Percentiles rank a stretch among this genome's conserved stretches.
phyloP scores from a whole-genome alignment of 306 rosid species.

The Oemleria cerasiformis region DNA sequence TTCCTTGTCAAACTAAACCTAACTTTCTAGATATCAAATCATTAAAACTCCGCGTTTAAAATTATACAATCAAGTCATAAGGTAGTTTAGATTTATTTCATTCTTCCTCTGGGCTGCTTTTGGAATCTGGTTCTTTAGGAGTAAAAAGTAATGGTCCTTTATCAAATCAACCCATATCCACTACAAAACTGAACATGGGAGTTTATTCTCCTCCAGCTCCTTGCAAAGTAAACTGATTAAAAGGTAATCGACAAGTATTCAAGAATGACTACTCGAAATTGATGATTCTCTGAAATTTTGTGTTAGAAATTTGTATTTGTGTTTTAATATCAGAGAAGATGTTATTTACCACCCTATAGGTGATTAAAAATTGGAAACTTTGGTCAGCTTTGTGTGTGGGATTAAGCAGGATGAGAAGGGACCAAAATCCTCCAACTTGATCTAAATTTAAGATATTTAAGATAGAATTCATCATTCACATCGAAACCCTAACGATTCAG shows the following conservation, averaged over 20 bases:
- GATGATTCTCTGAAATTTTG: not conserved
- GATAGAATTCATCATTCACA: not conserved
- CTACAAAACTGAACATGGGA: slow-evolving; percentile 1
- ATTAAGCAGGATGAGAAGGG: not conserved
- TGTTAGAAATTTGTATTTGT: not conserved
- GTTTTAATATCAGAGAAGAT: not conserved
- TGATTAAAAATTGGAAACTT: not conserved
- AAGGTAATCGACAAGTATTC: not conserved
- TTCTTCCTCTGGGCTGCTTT: not conserved
- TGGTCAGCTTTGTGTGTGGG: not conserved
- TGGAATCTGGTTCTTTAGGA: not conserved
- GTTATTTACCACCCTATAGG: not conserved
- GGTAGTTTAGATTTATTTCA: not conserved
- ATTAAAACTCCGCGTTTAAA: not conserved
- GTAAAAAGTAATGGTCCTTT: not conserved
- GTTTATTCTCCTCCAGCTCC: slow-evolving; percentile 14
- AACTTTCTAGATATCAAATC: not conserved
- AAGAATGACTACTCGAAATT: not conserved
- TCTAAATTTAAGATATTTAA: not conserved
- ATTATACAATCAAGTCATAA: not conserved
- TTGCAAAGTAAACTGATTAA: not conserved
- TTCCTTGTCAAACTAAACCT: not conserved
- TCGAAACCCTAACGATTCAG: slow-evolving; percentile 5
- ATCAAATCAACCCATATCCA: not conserved
- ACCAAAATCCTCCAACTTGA: not conserved